Evolutionary conservation across 140 eudicot genomes (phyloP), one percentile per base, ranked within the genome.

Genomic region (Stevia rebaudiana): DNA sequence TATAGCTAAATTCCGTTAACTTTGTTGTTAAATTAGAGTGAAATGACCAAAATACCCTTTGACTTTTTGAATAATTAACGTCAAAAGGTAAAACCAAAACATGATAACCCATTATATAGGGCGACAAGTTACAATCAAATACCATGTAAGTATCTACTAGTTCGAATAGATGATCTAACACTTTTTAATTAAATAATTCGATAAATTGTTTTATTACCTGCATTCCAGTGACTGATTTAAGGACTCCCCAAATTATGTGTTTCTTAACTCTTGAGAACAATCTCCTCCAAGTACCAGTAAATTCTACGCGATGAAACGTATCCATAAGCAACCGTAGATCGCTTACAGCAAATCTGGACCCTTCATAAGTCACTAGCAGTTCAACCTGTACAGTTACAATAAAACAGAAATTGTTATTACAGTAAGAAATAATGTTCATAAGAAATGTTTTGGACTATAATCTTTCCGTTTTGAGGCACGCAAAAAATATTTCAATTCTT

Each of bases 141-240:
- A n/a, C n/a, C n/a, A n/a, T n/a, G n/a, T n/a, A n/a, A n/a, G n/a
- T n/a, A n/a, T n/a, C n/a, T n/a, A n/a, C n/a, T n/a, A n/a, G n/a
- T n/a, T n/a, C n/a, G n/a, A n/a, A n/a, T n/a, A n/a, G n/a, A n/a
- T 28, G 13, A 24, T 35, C 16, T 11, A 40, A 23, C 51, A 33
- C 40, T 49, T 65, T 66, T n/a, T 36, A 15, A 37, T 5, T 15
- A 33, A 28, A 58, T 58, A 22, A 58, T 23, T 16, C 11, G 11
- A 15, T 23, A 10, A 36, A 56, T 30, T 56, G 23, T 36, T 17
- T 47, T 18, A 6, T 59, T 75, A 82, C 98, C 95, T 92, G 98
- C 98, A 92, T 92, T 78, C 98, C 98, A 0, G 96, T 88, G 63
- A 92, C 96, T 43, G 98, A 92, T 79, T 92, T 92, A 31, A 92